Base-by-base conservation (phyloP, 2,329 filamentous ascomycete genomes). In the Neopestalotiopsis sp. region DNA sequence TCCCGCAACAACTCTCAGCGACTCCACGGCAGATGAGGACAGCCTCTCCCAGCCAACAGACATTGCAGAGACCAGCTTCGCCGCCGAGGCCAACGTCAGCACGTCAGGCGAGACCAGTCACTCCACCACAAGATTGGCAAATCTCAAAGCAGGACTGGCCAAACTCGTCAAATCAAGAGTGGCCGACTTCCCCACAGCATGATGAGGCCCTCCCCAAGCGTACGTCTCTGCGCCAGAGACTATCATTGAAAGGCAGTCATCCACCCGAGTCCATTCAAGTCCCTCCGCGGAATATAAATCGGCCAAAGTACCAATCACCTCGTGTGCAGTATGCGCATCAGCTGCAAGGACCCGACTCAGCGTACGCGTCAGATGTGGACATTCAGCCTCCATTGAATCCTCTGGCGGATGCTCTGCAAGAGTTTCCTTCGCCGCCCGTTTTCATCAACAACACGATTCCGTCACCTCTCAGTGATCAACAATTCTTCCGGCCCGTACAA, bases 401-500 rank as follows among this genome's bases (percentile, higher is more conserved):
- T 1, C 78, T 76, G 49, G 68, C 71, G 17, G 74, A 77, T n/a
- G 68, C 73, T 4, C 69, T 75, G 4, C 70, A 71, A 14, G 78
- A 81, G 24, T 78, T 83, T 59, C 59, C 59, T 14, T 76, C 81
- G 1, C 78, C 80, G 1, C 83, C 83, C 0, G 74, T 74, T 4
- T 75, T 84, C 17, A 52, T 52, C 45, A 77, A 75, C 1, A 81
- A 80, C 0, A 78, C 82, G 1, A 77, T 86, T 28, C 83, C 84
- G 1, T 86, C 84, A 3, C 86, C 86, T 2, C 80, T 81, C 20
- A 87, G 85, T 0, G 86, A 89, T 24, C 81, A 83, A 66, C 89
- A 90, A 71, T 86, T 84, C 72, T 91, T 90, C 78, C 86, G 85
- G 12, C 89, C 89, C 0, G 89, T 91, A 1, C 85, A 86, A 59